These are phyloP conservation scores for Meripilus lineatus DNA, from an alignment of 1,284 basidiomycete species.

Conservation along the genomic window DNA sequence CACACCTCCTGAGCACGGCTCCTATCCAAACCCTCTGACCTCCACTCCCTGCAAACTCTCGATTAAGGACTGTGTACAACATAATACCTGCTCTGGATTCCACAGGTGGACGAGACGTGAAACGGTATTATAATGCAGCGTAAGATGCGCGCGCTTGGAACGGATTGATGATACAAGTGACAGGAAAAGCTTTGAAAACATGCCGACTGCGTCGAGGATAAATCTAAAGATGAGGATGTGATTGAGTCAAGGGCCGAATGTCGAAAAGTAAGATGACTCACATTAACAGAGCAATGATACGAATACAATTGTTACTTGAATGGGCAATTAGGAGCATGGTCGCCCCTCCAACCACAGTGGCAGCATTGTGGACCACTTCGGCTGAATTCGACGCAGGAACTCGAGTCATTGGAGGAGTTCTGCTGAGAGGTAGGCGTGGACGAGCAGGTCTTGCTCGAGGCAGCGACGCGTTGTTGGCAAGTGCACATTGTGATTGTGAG, in stretches of 20 bases:
- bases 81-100: not conserved
- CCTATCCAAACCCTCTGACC: not conserved
- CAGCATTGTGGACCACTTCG: conserved; percentile 64
- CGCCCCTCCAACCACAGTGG: conserved; percentile 68
- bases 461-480: no score
- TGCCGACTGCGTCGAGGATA: no score
- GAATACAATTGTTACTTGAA: conserved; percentile 38
- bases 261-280: conserved; percentile 11
- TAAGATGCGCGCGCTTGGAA: conserved; percentile 13
- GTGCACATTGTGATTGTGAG: conserved; percentile 17
- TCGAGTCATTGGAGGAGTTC: conserved; percentile 10
- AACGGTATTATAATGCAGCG: not conserved
- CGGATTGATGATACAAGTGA: conserved; percentile 27
- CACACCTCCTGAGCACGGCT: conserved; percentile 3
- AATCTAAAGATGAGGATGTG: conserved; percentile 4
- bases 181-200: conserved; percentile 17
- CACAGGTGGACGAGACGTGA: not conserved
- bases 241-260: not conserved
- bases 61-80: not conserved
- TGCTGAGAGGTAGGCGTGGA: conserved; percentile 15
- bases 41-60: not conserved
- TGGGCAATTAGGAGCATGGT: conserved; percentile 63
- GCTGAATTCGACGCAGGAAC: conserved; percentile 22
- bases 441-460: conserved; percentile 6
- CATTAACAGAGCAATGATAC: conserved; percentile 14